Percentiles rank a stretch among this genome's conserved stretches.
Evolutionary conservation across 2,329 filamentous ascomycete genomes (phyloP).

Genomic region (Xylaria digitata): DNA sequence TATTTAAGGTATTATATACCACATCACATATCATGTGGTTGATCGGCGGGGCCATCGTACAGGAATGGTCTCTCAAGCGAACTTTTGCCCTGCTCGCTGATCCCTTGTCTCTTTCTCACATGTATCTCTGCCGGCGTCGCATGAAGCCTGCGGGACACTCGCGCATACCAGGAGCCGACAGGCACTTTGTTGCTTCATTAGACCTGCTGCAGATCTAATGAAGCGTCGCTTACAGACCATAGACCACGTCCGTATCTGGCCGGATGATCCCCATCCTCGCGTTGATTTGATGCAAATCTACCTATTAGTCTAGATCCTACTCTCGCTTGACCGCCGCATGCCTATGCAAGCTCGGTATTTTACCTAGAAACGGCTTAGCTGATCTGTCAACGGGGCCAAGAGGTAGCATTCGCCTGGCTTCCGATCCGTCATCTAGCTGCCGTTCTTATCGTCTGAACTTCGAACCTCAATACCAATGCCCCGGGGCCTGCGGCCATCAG

Average conservation of each 20-base stretch:
- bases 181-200: slow-evolving; percentile 3
- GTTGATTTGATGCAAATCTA: slow-evolving; percentile 13
- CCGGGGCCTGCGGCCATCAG: neutral
- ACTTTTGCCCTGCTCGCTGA: neutral
- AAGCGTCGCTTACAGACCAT: neutral
- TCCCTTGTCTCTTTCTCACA: neutral
- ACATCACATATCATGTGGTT: neutral
- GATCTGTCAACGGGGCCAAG: slow-evolving; percentile 38
- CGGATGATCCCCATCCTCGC: neutral
- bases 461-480: slow-evolving; percentile 13
- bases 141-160: neutral
- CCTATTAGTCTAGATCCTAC: slow-evolving; percentile 3
- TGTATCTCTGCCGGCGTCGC: slow-evolving; percentile 8
- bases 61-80: neutral
- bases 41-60: neutral
- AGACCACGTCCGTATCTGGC: slow-evolving; percentile 3
- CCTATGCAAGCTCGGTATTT: slow-evolving; percentile 41
- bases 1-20: too few relatives aligned
- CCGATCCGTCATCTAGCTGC: slow-evolving; percentile 6
- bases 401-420: slow-evolving; percentile 32
- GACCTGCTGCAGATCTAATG: slow-evolving; percentile 1
- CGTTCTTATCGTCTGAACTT: slow-evolving; percentile 13
- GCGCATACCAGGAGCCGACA: neutral
- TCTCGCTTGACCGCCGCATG: neutral
- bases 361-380: slow-evolving; percentile 44